Evolutionary conservation across 2,329 filamentous ascomycete species (phyloP).

Genomic region (Alternaria brassicae): DNA sequence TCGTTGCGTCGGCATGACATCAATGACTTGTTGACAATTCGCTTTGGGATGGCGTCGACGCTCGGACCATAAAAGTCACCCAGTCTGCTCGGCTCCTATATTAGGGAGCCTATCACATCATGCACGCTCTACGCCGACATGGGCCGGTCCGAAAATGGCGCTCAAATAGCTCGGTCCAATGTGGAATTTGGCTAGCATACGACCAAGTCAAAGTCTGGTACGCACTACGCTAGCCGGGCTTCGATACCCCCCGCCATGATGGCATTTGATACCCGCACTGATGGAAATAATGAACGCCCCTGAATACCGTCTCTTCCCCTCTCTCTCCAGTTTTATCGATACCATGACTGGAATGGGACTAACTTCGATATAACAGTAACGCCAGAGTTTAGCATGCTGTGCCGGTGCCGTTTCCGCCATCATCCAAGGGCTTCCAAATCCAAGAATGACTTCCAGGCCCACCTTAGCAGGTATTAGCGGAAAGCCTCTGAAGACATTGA

Average conservation of each 20-base stretch:
- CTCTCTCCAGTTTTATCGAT: background rate
- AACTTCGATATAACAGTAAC: background rate
- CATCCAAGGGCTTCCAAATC: background rate
- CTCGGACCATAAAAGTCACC: too few relatives aligned
- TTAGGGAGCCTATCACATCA: background rate
- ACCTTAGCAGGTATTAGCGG: background rate
- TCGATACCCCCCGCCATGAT: background rate
- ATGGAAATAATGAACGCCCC: background rate
- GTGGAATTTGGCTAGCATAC: background rate
- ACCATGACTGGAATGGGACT: background rate
- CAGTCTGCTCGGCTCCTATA: background rate
- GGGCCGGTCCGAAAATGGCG: constrained; percentile 2
- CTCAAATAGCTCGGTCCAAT: background rate
- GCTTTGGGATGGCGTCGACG: constrained; percentile 2
- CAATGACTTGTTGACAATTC: constrained; percentile 16
- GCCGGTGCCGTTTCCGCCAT: background rate
- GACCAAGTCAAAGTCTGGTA: background rate
- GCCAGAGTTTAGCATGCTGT: background rate
- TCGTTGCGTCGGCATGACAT: constrained; percentile 15
- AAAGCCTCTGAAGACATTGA: too few relatives aligned
- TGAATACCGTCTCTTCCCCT: background rate
- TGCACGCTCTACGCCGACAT: background rate
- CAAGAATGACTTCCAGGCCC: background rate
- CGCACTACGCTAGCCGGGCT: background rate
- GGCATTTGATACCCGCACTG: background rate